These are phyloP conservation scores for Spergularia marina DNA, from an alignment of 148 eudicot species.

Conservation along the genomic window DNA sequence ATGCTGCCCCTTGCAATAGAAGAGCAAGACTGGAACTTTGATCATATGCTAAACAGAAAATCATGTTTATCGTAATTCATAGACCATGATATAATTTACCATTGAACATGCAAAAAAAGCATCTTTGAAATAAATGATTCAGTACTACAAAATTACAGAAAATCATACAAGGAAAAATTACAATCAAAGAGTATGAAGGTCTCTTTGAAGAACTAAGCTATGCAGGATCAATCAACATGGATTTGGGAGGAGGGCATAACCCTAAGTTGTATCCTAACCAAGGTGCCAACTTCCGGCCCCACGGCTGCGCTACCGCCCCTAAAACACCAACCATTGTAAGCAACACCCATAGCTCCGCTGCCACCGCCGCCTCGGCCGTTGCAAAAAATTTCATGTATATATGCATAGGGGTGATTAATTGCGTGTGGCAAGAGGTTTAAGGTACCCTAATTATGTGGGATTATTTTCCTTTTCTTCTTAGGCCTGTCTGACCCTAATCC, in stretches of 20 bases:
- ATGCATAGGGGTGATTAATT: conserved; percentile 22
- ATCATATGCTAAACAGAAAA: no score
- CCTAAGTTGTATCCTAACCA: conserved; percentile 21
- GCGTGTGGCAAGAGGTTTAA: not conserved
- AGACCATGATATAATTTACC: no score
- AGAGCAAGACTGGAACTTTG: no score
- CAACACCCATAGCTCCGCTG: conserved; percentile 25
- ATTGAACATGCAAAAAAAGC: no score
- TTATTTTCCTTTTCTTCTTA: not conserved
- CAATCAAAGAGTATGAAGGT: not conserved
- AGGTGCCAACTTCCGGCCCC: conserved; percentile 26
- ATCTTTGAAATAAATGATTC: no score
- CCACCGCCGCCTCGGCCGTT: conserved; percentile 22
- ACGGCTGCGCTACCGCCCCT: conserved; percentile 26
- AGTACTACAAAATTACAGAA: not conserved
- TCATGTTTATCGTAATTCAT: no score
- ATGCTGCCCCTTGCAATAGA: no score
- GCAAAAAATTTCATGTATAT: conserved; percentile 13
- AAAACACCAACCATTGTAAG: conserved; percentile 15
- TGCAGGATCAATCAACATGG: conserved; percentile 7
- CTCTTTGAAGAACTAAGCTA: conserved; percentile 7
- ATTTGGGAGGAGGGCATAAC: not conserved
- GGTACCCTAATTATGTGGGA: not conserved
- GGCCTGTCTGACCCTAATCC: not conserved
- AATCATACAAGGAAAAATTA: not conserved